phyloP scores from a whole-genome alignment of 768 basidiomycete species.

The Lactarius akahatsu region DNA sequence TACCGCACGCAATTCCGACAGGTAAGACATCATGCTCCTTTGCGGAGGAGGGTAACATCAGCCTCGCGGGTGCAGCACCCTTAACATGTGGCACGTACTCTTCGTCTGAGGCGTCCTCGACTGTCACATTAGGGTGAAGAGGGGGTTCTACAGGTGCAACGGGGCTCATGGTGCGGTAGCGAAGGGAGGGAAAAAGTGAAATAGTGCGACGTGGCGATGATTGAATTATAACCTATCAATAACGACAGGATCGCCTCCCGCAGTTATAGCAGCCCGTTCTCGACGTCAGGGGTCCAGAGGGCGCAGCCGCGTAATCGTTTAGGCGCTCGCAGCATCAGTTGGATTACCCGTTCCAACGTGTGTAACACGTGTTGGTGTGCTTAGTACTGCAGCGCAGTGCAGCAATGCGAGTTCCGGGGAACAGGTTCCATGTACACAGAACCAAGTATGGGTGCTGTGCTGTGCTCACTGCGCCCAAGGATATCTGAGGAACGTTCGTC shows the following conservation, averaged over 20 bases:
- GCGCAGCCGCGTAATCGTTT: not conserved
- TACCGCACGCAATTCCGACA: slow-evolving; percentile 12
- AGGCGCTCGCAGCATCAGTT: not conserved
- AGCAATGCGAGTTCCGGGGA: not conserved
- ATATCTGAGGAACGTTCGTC: not conserved
- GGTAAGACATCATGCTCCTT: slow-evolving; percentile 20
- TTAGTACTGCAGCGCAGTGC: not conserved
- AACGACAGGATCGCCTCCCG: slow-evolving; percentile 11
- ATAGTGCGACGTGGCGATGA: slow-evolving; percentile 6
- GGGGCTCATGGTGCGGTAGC: slow-evolving; percentile 14
- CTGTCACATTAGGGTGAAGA: slow-evolving; percentile 21
- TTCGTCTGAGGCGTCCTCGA: slow-evolving; percentile 27
- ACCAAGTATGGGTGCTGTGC: not conserved
- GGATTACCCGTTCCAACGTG: slow-evolving; percentile 25
- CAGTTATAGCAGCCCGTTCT: not conserved
- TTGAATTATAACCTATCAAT: slow-evolving; percentile 12
- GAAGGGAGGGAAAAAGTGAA: not conserved
- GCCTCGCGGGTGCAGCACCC: slow-evolving; percentile 4
- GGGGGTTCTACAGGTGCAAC: slow-evolving; percentile 12
- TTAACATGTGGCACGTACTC: slow-evolving; percentile 20
- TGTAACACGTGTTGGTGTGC: slow-evolving; percentile 21
- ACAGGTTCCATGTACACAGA: not conserved
- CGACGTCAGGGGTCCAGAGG: slow-evolving; percentile 14
- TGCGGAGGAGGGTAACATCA: slow-evolving; percentile 5
- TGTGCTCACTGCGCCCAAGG: not conserved